Evolutionary conservation across 371 early-diverging fungal genomes (phyloP).

Genomic region (Gilbertella persicaria): DNA sequence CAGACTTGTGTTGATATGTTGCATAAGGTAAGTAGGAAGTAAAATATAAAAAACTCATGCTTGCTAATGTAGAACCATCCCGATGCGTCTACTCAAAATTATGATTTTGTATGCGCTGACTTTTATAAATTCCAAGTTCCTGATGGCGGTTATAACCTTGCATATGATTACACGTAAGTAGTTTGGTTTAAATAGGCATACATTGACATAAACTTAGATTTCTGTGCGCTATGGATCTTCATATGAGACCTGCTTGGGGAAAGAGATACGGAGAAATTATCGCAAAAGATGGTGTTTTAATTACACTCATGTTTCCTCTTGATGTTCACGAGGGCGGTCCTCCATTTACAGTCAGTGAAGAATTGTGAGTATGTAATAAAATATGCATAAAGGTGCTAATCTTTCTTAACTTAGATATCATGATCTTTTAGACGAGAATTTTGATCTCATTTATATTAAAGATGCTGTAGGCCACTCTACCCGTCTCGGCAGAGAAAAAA

Average conservation of each 20-base stretch:
- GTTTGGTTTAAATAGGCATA: not conserved
- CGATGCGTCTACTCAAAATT: conserved; percentile 24
- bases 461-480: conserved; percentile 55
- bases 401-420: conserved; percentile 36
- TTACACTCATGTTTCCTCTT: conserved; percentile 83
- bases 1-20: conserved; percentile 62
- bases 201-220: conserved; percentile 48
- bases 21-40: conserved; percentile 36
- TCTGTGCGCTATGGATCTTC: conserved; percentile 81
- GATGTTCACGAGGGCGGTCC: conserved; percentile 60
- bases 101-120: conserved; percentile 64
- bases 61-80: conserved; percentile 40
- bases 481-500: conserved; percentile 57
- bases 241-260: conserved; percentile 72
- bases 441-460: conserved; percentile 60
- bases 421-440: conserved; percentile 47
- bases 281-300: conserved; percentile 71
- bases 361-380: conserved; percentile 36
- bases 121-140: conserved; percentile 73
- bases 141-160: conserved; percentile 64
- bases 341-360: conserved; percentile 63
- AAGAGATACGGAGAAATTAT: conserved; percentile 69
- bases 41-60: not conserved
- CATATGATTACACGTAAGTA: conserved; percentile 83
- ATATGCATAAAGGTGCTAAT: not conserved